Conservation (phyloP, 345 rosid species). For the Salix viminalis region DNA sequence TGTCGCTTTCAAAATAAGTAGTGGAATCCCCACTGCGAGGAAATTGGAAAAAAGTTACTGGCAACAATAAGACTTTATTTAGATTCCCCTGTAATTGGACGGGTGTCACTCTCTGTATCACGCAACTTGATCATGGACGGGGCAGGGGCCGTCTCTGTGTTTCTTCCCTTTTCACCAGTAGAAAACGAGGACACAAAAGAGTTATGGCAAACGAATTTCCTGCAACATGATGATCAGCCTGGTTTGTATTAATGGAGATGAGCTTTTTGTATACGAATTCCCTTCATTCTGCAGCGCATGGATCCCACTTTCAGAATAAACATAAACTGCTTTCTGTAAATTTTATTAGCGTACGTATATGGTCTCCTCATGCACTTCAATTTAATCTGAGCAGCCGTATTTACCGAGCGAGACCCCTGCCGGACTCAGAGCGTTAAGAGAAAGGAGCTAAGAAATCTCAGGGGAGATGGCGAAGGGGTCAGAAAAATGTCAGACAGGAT, state of each 20-base stretch:
- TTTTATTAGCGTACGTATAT: neutral
- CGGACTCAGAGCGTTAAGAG: slow-evolving; percentile 64
- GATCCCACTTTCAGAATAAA: neutral
- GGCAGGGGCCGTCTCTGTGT: neutral
- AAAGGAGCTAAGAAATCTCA: slow-evolving; percentile 58
- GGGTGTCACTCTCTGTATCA: neutral
- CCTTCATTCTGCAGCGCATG: neutral
- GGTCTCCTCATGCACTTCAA: neutral
- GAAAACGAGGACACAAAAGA: neutral
- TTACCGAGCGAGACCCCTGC: slow-evolving; percentile 76
- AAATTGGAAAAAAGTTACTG: neutral
- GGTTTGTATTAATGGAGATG: neutral
- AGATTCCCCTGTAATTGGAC: slow-evolving; percentile 11
- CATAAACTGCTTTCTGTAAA: neutral
- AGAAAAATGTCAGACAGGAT: slow-evolving; percentile 75
- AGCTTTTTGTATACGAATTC: no score
- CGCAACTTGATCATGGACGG: slow-evolving; percentile 5
- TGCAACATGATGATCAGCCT: neutral
- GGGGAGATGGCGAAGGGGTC: slow-evolving; percentile 69
- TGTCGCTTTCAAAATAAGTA: neutral
- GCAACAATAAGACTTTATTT: slow-evolving; percentile 4
- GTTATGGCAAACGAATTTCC: no score
- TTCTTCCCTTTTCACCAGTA: neutral
- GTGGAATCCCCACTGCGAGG: neutral
- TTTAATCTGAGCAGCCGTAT: slow-evolving; percentile 61